Evolutionary conservation across 73 alveolate genomes (phyloP).

Genomic region (Diophrys appendiculata): DNA sequence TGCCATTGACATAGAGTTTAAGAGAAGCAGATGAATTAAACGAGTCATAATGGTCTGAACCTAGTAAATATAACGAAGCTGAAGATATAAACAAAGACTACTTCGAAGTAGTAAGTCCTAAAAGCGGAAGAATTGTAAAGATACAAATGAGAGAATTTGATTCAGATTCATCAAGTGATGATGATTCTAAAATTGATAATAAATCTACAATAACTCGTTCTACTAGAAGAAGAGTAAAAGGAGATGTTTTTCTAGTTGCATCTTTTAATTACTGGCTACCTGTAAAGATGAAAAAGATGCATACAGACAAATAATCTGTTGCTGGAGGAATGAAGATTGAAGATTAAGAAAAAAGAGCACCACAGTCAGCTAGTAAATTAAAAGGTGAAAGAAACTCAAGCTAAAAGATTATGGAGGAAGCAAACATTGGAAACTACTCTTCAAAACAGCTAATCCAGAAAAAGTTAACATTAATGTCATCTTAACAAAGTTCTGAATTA

Average conservation of each 20-base stretch:
- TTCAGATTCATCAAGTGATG: too few relatives aligned
- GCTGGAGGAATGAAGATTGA: not conserved
- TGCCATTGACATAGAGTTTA: too few relatives aligned
- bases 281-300: constrained; percentile 16
- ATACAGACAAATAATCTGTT: too few relatives aligned
- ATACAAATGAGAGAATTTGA: too few relatives aligned
- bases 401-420: not conserved
- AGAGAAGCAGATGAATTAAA: too few relatives aligned
- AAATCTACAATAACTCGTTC: not conserved
- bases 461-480: not conserved
- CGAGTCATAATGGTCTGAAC: too few relatives aligned
- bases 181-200: not conserved
- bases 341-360: not conserved
- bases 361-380: not conserved
- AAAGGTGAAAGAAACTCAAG: not conserved
- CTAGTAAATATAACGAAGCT: too few relatives aligned
- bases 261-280: constrained; percentile 62
- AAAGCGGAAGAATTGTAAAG: too few relatives aligned
- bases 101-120: too few relatives aligned
- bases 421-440: not conserved
- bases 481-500: too few relatives aligned
- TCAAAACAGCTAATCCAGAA: not conserved
- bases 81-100: too few relatives aligned
- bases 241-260: constrained; percentile 47
- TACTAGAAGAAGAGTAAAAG: constrained; percentile 6